Conservation (phyloP, 176 grass and related monocot genomes). For the Juncus inflexus region DNA sequence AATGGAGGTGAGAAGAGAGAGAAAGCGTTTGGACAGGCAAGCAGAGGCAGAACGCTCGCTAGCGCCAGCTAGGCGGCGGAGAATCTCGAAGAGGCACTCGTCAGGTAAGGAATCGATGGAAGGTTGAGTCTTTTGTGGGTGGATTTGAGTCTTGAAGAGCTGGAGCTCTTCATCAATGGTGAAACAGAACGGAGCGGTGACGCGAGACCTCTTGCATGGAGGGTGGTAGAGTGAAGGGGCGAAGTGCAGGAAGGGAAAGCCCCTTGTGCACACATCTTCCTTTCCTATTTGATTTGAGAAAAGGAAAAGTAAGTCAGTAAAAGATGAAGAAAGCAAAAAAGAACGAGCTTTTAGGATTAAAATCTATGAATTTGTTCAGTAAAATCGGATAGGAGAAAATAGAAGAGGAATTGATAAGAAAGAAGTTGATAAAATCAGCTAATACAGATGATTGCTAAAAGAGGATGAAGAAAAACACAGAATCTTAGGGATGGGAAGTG, state of each 20-base stretch:
- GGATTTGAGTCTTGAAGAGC: constrained; percentile 39
- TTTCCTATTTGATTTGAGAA: constrained; percentile 25
- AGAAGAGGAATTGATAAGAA: neutral
- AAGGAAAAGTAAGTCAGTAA: neutral
- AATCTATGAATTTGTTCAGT: neutral
- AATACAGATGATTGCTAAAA: neutral
- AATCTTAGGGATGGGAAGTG: neutral
- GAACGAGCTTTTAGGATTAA: neutral
- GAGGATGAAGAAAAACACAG: neutral
- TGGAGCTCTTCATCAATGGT: constrained; percentile 18
- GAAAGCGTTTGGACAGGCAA: constrained; percentile 79
- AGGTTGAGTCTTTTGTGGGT: constrained; percentile 20
- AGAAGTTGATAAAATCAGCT: neutral
- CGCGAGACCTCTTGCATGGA: constrained; percentile 62
- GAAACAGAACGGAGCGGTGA: constrained; percentile 53
- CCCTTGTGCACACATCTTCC: constrained; percentile 25
- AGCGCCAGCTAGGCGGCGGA: constrained; percentile 53
- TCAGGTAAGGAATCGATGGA: constrained; percentile 74
- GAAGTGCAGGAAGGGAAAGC: constrained; percentile 26
- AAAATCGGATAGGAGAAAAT: constrained; percentile 1
- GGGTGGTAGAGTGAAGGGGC: constrained; percentile 8
- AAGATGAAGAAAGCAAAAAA: neutral
- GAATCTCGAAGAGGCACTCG: constrained; percentile 92
- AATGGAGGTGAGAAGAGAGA: constrained; percentile 51
- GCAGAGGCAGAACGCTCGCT: constrained; percentile 61